These are phyloP conservation scores for Irpex sp. DNA, from an alignment of 1,284 basidiomycete species.

Conservation along the genomic window DNA sequence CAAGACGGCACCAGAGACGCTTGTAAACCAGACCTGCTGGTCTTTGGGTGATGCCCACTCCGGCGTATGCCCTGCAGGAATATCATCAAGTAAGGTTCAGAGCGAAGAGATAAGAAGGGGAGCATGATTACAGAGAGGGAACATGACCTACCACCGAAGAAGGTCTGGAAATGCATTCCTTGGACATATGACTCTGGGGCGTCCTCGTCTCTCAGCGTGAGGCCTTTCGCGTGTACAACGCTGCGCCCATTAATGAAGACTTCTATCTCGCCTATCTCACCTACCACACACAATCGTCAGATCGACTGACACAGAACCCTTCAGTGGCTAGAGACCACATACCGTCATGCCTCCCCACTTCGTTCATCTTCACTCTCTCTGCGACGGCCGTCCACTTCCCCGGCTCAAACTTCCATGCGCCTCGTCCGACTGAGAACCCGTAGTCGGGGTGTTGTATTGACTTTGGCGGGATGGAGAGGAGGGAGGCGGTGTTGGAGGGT, in stretches of 20 bases:
- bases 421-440: constrained; percentile 59
- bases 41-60: constrained; percentile 66
- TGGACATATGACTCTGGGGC: constrained; percentile 39
- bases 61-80: constrained; percentile 38
- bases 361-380: constrained; percentile 63
- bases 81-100: not conserved
- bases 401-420: constrained; percentile 40
- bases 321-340: constrained; percentile 1
- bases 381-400: constrained; percentile 58
- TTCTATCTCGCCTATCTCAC: constrained; percentile 52
- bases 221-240: constrained; percentile 40
- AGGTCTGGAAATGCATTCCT: constrained; percentile 69
- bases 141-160: constrained; percentile 58
- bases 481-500: constrained; percentile 35
- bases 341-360: constrained; percentile 44
- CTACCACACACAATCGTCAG: not conserved
- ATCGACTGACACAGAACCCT: not conserved
- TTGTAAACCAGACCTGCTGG: constrained; percentile 63
- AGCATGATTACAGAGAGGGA: not conserved
- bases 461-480: constrained; percentile 45
- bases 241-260: constrained; percentile 52
- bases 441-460: constrained; percentile 52
- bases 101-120: not conserved
- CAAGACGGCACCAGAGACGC: constrained; percentile 45
- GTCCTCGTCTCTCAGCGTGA: constrained; percentile 40